Evolutionary conservation across 1,139 yeast species (phyloP).

Genomic region (Casaregolazyma suthepensis): DNA sequence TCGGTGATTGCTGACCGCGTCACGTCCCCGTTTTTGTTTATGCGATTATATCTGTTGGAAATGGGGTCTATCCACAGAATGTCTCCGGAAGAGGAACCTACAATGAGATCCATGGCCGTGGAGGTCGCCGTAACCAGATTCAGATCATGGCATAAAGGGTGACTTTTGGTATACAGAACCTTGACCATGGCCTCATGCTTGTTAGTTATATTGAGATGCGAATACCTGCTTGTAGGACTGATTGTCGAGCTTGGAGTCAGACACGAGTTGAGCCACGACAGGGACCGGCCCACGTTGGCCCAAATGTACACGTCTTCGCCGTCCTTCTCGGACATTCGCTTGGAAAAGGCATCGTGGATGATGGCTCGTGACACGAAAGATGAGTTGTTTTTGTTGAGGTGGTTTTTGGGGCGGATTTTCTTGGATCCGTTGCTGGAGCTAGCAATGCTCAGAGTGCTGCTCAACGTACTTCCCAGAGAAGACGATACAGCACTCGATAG

Average conservation of each 20-base stretch:
- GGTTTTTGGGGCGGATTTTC: slow-evolving; percentile 29
- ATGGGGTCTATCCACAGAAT: slow-evolving; percentile 50
- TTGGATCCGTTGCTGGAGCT: slow-evolving; percentile 14
- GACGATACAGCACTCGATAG: slow-evolving; percentile 4
- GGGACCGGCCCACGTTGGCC: slow-evolving; percentile 34
- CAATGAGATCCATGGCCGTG: slow-evolving; percentile 40
- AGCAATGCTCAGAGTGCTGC: slow-evolving; percentile 4
- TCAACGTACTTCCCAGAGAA: slow-evolving; percentile 5
- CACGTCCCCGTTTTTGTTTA: slow-evolving; percentile 43
- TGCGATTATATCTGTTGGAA: slow-evolving; percentile 42
- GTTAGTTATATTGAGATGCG: slow-evolving; percentile 6
- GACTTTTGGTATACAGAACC: slow-evolving; percentile 36
- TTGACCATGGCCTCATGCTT: slow-evolving; percentile 36
- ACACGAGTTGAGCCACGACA: slow-evolving; percentile 33
- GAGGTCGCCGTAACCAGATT: slow-evolving; percentile 30
- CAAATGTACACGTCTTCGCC: slow-evolving; percentile 24
- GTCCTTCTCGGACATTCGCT: slow-evolving; percentile 28
- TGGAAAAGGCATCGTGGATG: slow-evolving; percentile 32
- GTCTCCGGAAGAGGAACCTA: slow-evolving; percentile 51
- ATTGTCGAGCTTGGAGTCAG: slow-evolving; percentile 11
- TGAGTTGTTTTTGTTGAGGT: slow-evolving; percentile 34
- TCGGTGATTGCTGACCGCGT: slow-evolving; percentile 34
- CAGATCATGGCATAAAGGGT: slow-evolving; percentile 38
- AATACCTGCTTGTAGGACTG: slow-evolving; percentile 9
- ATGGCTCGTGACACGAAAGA: slow-evolving; percentile 36